A percentile compares a stretch with the other conserved stretches of the same genome.
Evolutionary conservation across 176 grass and related monocot genomes (phyloP).

Genomic region (Ampelocalamus luodianensis): DNA sequence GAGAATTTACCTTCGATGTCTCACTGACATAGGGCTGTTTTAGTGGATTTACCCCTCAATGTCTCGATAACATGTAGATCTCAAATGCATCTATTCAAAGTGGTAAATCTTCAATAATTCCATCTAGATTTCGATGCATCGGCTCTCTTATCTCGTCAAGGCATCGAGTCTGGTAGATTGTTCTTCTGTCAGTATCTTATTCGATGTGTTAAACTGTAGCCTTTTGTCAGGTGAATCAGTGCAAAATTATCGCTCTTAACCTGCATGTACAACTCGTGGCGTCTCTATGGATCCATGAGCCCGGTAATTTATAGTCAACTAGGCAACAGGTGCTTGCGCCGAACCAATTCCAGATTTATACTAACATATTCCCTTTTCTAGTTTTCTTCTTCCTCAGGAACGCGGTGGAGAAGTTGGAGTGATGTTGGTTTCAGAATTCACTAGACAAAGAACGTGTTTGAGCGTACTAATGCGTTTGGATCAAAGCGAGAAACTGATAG

Average conservation of each 20-base stretch:
- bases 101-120: too few relatives aligned
- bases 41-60: too few relatives aligned
- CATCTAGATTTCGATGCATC: constrained; percentile 24
- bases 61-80: too few relatives aligned
- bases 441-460: not conserved
- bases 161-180: constrained; percentile 19
- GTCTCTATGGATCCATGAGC: too few relatives aligned
- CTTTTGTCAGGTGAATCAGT: not conserved
- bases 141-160: not conserved
- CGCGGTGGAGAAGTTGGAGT: not conserved
- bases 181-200: constrained; percentile 23
- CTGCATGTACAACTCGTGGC: not conserved
- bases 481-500: not conserved
- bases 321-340: not conserved
- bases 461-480: not conserved
- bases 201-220: not conserved
- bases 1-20: too few relatives aligned
- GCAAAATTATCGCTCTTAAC: not conserved
- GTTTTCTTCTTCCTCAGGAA: not conserved
- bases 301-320: not conserved
- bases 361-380: too few relatives aligned
- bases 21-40: too few relatives aligned
- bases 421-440: not conserved
- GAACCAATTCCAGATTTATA: not conserved
- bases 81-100: too few relatives aligned